Evolutionary conservation across 2,329 filamentous ascomycete genomes (phyloP), one percentile per base, ranked within the genome.

Genomic region (Cadophora sp.): DNA sequence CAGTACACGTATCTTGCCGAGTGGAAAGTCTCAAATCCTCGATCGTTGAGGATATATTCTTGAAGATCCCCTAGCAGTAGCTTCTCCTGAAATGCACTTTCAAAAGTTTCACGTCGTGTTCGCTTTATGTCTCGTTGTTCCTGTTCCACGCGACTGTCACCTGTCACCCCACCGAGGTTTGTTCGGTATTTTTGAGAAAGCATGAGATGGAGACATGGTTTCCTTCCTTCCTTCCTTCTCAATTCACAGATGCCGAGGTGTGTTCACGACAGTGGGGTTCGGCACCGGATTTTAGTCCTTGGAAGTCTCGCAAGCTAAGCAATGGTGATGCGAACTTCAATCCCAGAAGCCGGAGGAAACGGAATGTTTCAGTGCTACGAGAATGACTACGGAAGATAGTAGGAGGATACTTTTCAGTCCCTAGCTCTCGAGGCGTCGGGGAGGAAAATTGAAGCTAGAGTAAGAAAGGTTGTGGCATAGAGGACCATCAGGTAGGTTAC

Each of bases 201-300:
- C 51, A 55, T 31, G 16, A 55, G 51, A 55, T 31, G 27, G 51
- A 31, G 26, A 27, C 12, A 55, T 55, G 51, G 27, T 55, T 31
- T 55, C 14, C 11, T 14, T 14, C 14, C 27, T 55, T 55, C 16
- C 16, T n/a, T n/a, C 27, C 14, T 29, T 29, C 16, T 55, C 24
- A 26, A 55, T 31, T 55, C 27, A 53, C 51, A 55, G 31, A 5
- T 55, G 9, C 51, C 51, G 51, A 55, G 27, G 51, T 55, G 26
- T 55, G 12, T 31, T 19, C 51, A 55, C 12, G 26, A 55, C 8
- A 31, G 22, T 19, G 14, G 9, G 26, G n/a, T 31, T 31, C 51
- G 51, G 51, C 24, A 55, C 14, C n/a, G 16, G 51, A 12, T 48
- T 22, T 48, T 48, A 48, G 43, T 48, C 43, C 12, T 48, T 22